Conservation (phyloP, 768 basidiomycete genomes). For the Trametes punicea region DNA sequence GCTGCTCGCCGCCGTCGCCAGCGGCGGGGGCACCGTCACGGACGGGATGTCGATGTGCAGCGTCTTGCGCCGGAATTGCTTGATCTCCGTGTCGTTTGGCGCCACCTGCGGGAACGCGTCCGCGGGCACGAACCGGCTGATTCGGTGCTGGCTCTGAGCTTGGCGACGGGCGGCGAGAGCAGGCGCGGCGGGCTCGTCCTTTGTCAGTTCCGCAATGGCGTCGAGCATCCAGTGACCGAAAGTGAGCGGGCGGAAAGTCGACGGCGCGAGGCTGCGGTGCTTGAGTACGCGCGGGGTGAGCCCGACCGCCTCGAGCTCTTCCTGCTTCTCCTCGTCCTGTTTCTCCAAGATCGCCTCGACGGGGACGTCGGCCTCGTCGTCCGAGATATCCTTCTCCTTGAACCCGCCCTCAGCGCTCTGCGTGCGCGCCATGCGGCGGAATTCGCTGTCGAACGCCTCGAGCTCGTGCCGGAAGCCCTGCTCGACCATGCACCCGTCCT, state of each 20-base stretch:
- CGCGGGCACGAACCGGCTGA: slow-evolving; percentile 38
- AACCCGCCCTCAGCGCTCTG: slow-evolving; percentile 55
- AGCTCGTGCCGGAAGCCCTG: slow-evolving; percentile 85
- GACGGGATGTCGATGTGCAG: slow-evolving; percentile 37
- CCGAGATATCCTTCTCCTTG: slow-evolving; percentile 32
- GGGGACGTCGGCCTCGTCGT: slow-evolving; percentile 32
- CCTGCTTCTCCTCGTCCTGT: slow-evolving; percentile 37
- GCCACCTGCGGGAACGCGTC: slow-evolving; percentile 28
- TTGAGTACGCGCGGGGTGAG: slow-evolving; percentile 30
- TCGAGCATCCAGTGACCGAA: slow-evolving; percentile 87
- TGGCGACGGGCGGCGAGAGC: slow-evolving; percentile 27
- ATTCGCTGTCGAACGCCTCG: slow-evolving; percentile 62
- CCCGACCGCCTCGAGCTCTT: slow-evolving; percentile 27
- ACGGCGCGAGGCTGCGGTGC: slow-evolving; percentile 42
- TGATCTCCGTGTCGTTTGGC: slow-evolving; percentile 8
- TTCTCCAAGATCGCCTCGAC: slow-evolving; percentile 48
- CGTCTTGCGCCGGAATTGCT: slow-evolving; percentile 36
- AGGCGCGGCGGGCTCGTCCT: slow-evolving; percentile 25
- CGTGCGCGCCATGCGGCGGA: slow-evolving; percentile 60
- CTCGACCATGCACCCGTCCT: slow-evolving; percentile 75
- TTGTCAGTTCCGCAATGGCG: slow-evolving; percentile 63
- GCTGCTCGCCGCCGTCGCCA: slow-evolving; percentile 35
- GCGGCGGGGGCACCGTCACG: slow-evolving; percentile 30
- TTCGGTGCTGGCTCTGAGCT: slow-evolving; percentile 19
- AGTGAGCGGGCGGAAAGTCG: slow-evolving; percentile 51